These are phyloP conservation scores for Ambrosiella cleistominuta DNA, from an alignment of 2,329 filamentous ascomycete genomes.

Conservation along the genomic window DNA sequence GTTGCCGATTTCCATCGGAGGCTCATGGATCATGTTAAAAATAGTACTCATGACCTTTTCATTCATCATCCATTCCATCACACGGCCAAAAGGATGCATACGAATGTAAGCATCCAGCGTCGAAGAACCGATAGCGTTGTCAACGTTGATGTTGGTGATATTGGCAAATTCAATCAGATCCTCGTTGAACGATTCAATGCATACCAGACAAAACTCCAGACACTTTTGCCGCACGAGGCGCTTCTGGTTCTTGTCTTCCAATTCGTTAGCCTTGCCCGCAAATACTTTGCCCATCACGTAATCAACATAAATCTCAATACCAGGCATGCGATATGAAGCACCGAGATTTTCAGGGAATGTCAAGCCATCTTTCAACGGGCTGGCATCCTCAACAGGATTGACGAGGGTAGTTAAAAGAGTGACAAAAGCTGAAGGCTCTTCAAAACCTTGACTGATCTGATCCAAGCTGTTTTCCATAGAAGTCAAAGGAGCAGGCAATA, in stretches of 20 bases:
- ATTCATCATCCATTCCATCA: constrained; percentile 98
- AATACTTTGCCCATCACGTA: constrained; percentile 72
- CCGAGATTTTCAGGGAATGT: constrained; percentile 80
- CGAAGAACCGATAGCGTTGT: constrained; percentile 54
- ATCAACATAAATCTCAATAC: constrained; percentile 85
- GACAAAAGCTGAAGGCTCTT: constrained; percentile 73
- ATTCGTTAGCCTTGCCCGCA: constrained; percentile 44
- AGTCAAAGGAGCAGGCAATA: constrained; percentile 12
- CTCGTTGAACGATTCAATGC: constrained; percentile 80
- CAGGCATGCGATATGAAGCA: constrained; percentile 53
- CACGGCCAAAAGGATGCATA: constrained; percentile 78
- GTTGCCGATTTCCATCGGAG: constrained; percentile 52
- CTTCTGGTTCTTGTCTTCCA: constrained; percentile 49
- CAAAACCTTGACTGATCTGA: constrained; percentile 60
- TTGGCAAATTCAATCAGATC: constrained; percentile 75
- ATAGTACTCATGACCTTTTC: constrained; percentile 68
- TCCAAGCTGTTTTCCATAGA: constrained; percentile 51
- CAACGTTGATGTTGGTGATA: constrained; percentile 56
- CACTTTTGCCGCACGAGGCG: constrained; percentile 62
- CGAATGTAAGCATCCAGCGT: constrained; percentile 65
- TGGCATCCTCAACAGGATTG: constrained; percentile 42
- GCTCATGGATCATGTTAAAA: constrained; percentile 63
- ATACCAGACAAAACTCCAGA: constrained; percentile 64
- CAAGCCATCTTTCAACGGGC: constrained; percentile 52
- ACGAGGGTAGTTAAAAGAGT: constrained; percentile 58